Conservation (phyloP, 176 grass and related monocot genomes). For the Aechmea fasciata region DNA sequence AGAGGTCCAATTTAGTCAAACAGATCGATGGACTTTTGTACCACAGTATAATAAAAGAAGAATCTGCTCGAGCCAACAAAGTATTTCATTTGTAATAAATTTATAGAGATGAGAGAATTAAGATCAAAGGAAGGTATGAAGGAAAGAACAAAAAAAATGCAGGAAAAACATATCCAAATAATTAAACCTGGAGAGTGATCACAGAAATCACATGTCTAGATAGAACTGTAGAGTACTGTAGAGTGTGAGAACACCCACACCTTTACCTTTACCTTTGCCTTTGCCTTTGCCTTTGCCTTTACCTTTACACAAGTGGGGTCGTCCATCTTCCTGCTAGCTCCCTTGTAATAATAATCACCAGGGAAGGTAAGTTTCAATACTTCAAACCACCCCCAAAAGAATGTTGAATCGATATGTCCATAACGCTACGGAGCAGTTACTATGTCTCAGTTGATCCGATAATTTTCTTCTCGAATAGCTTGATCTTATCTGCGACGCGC, state of each 20-base stretch:
- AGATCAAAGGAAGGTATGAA: too few species aligned
- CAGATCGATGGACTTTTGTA: background rate
- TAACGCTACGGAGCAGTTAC: conserved; percentile 8
- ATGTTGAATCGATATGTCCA: conserved; percentile 27
- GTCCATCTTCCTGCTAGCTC: background rate
- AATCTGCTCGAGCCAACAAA: background rate
- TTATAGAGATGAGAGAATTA: too few species aligned
- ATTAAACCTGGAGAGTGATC: background rate
- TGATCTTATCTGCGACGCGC: conserved; percentile 28
- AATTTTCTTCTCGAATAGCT: conserved; percentile 45
- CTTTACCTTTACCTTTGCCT: background rate
- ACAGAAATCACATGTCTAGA: too few species aligned
- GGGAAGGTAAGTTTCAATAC: background rate
- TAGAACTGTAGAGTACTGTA: too few species aligned
- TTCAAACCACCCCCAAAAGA: conserved; percentile 13
- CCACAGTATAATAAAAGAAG: background rate
- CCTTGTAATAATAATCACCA: background rate
- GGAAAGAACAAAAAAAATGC: background rate
- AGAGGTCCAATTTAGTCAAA: background rate
- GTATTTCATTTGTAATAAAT: background rate
- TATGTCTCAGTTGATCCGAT: conserved; percentile 37
- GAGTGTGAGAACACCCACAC: too few species aligned
- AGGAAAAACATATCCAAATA: conserved; percentile 1
- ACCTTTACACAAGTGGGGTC: background rate
- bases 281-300: background rate